Evolutionary conservation across 805 yeast genomes (phyloP), one percentile per base, ranked within the genome.

Genomic region (Candida methanosorbosa): DNA sequence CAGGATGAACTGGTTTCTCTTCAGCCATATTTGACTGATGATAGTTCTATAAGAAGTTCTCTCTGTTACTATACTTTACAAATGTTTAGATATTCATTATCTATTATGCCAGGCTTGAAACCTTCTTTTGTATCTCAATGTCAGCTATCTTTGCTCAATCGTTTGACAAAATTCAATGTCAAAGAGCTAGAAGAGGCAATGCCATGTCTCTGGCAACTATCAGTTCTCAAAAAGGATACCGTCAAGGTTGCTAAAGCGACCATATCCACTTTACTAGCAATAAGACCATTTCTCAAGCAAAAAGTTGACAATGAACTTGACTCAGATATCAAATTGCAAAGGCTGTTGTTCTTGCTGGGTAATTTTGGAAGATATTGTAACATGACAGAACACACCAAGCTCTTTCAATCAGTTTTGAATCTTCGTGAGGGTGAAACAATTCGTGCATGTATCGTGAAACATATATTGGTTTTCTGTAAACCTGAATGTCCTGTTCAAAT

Each of bases 131-230:
- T 75, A 19, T 41, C 52, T 17, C 68, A 64, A 9, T 64, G 78
- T 13, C 79, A 75, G 48, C 46, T 63, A 0, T 63, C 72, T 2
- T 45, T 84, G n/a, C 49, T 82, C 40, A 61, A 61, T 23, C 59
- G 72, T 22, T 52, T 84, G 22, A 78, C 88, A 2, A 78, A 72
- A 40, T 70, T 79, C 56, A 70, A 66, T 34, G 64, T 68, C 0
- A 63, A 52, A 38, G 92, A 83, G 43, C 54, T 84, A 8, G 72
- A 72, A n/a, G 78, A 78, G 47, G 94, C 90, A 0, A 69, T 84
- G 52, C 86, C 87, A 1, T 66, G 84, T 37, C 56, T 75, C 4
- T 77, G 86, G 81, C 54, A 54, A 8, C 57, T 83, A 0, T 66
- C 82, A 2, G 47, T 42, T 3, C 55, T 70, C 45, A 61, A 66